Evolutionary conservation across 768 basidiomycete genomes (phyloP).

Genomic region (Hericium rajendrae): DNA sequence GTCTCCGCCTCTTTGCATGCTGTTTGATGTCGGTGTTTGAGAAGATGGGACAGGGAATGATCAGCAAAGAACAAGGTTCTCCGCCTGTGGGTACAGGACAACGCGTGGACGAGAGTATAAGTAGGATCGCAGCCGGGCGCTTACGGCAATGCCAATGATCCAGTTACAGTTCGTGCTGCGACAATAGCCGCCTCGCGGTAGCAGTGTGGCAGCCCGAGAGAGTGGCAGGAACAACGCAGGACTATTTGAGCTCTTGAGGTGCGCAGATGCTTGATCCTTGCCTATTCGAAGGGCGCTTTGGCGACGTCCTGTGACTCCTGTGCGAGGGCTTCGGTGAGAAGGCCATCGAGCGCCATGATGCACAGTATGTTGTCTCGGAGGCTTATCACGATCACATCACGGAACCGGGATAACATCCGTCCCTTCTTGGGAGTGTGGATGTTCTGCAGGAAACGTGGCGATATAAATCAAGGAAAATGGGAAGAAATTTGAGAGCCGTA

Average conservation of each 20-base stretch:
- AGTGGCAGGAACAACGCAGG: not conserved
- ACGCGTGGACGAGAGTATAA: not conserved
- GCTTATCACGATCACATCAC: not conserved
- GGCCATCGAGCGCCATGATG: not conserved
- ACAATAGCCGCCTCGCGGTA: not conserved
- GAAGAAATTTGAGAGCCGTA: not conserved
- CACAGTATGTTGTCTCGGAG: not conserved
- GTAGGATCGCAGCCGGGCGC: not conserved
- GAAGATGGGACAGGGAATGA: not conserved
- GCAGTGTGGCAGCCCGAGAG: not conserved
- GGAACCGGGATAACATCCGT: not conserved
- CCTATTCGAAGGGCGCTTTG: not conserved
- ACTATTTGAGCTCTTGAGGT: not conserved
- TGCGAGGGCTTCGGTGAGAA: not conserved
- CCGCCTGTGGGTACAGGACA: not conserved
- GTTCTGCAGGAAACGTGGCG: not conserved
- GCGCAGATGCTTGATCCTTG: not conserved
- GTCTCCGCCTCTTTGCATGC: conserved; percentile 17
- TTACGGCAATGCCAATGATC: not conserved
- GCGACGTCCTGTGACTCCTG: not conserved
- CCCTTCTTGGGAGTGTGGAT: not conserved
- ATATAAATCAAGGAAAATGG: not conserved
- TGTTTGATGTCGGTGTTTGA: not conserved
- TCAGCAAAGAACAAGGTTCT: not conserved
- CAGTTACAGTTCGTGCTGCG: not conserved